Conservation (phyloP, 371 early-diverging fungal species). For the Mucor piriformis region DNA sequence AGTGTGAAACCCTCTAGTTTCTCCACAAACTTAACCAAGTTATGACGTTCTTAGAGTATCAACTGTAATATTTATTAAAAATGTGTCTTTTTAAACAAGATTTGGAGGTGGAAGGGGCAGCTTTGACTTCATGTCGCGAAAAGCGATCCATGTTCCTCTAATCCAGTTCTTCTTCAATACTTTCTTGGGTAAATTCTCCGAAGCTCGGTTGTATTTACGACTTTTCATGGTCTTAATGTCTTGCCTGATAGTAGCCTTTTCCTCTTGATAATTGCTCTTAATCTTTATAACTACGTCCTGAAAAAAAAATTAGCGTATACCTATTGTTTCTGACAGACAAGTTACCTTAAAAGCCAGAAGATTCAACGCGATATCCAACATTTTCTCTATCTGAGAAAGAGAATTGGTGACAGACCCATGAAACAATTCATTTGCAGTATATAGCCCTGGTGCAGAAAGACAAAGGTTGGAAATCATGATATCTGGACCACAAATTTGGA, state of each 20-base stretch:
- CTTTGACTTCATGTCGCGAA: neutral
- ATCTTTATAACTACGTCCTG: neutral
- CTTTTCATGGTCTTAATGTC: neutral
- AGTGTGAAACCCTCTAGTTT: no score
- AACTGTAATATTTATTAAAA: no score
- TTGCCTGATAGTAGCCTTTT: neutral
- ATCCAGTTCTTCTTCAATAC: neutral
- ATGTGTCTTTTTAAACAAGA: no score
- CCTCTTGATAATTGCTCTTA: neutral
- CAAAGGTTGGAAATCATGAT: neutral
- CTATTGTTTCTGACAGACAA: neutral
- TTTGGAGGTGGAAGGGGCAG: neutral
- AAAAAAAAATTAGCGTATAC: neutral
- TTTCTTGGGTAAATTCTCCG: neutral
- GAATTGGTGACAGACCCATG: neutral
- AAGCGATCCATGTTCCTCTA: conserved; percentile 5
- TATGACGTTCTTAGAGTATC: no score
- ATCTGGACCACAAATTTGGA: neutral
- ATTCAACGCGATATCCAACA: neutral
- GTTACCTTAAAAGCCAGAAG: neutral
- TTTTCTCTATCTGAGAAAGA: neutral
- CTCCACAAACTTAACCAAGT: no score
- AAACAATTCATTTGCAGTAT: conserved; percentile 1
- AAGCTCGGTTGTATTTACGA: neutral
- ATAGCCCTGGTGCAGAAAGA: neutral